Conservation (phyloP, 179 eudicot species). For the Patellifolia procumbens region DNA sequence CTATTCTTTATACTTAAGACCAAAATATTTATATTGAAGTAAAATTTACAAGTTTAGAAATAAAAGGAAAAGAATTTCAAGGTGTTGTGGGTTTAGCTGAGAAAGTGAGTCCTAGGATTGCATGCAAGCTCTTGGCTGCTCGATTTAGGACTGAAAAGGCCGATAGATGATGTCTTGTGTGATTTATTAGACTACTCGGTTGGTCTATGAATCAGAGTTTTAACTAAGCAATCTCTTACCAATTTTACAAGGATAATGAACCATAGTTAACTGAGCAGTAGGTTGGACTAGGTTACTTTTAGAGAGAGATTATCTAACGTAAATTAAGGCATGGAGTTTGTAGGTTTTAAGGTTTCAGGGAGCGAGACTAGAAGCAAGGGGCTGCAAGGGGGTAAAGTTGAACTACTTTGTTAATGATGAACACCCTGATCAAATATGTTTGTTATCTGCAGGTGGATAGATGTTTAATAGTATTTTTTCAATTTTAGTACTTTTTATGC, state of each 20-base stretch:
- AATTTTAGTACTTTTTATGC: no score
- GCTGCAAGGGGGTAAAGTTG: neutral
- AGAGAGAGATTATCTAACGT: no score
- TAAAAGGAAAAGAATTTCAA: no score
- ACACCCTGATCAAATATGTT: no score
- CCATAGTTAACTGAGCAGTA: no score
- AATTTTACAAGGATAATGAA: neutral
- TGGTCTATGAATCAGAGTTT: neutral
- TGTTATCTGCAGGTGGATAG: no score
- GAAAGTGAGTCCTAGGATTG: neutral
- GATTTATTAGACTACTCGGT: neutral
- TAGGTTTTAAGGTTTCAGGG: no score
- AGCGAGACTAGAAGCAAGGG: neutral
- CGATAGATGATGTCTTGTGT: neutral
- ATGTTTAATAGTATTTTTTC: no score
- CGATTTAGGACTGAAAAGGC: neutral
- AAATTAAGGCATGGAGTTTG: no score
- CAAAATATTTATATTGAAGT: neutral
- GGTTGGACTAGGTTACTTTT: neutral
- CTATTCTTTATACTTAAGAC: neutral
- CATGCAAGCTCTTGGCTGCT: neutral
- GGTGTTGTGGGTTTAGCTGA: neutral
- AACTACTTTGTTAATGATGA: no score
- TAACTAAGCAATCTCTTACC: neutral
- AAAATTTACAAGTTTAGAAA: neutral